These are phyloP conservation scores for Suillus sp. DNA, from an alignment of 768 basidiomycete genomes.

Conservation along the genomic window DNA sequence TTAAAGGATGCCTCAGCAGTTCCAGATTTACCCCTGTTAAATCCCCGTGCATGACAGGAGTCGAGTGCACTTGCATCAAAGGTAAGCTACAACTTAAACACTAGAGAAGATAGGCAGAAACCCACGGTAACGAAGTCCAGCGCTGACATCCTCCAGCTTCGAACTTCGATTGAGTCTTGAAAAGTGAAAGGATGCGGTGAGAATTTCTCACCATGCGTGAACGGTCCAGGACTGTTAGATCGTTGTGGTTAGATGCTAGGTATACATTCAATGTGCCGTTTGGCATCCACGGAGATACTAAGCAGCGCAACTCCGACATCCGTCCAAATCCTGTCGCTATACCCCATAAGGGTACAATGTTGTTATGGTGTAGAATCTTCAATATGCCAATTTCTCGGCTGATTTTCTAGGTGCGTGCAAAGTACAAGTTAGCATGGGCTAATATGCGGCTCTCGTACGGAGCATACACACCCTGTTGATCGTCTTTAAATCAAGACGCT, in stretches of 20 bases:
- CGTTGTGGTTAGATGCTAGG: neutral
- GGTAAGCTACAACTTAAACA: neutral
- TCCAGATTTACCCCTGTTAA: neutral
- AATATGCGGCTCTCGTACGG: neutral
- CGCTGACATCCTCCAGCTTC: neutral
- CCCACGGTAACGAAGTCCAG: neutral
- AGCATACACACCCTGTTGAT: neutral
- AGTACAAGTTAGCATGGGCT: neutral
- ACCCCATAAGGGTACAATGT: neutral
- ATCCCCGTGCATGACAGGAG: neutral
- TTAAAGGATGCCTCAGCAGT: neutral
- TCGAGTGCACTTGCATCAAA: neutral
- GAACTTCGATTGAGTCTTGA: neutral
- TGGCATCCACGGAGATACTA: neutral
- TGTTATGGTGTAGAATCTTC: neutral
- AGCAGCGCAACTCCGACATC: neutral
- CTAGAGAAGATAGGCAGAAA: neutral
- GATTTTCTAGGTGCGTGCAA: neutral
- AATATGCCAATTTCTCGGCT: neutral
- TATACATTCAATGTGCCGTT: neutral
- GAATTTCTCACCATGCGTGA: neutral
- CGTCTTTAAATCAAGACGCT: neutral
- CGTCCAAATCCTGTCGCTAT: neutral
- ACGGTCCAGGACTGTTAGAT: neutral
- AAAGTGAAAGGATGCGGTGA: neutral